These are phyloP conservation scores for Cutaneotrichosporon sp. DNA, from an alignment of 1,284 basidiomycete genomes.

Conservation along the genomic window DNA sequence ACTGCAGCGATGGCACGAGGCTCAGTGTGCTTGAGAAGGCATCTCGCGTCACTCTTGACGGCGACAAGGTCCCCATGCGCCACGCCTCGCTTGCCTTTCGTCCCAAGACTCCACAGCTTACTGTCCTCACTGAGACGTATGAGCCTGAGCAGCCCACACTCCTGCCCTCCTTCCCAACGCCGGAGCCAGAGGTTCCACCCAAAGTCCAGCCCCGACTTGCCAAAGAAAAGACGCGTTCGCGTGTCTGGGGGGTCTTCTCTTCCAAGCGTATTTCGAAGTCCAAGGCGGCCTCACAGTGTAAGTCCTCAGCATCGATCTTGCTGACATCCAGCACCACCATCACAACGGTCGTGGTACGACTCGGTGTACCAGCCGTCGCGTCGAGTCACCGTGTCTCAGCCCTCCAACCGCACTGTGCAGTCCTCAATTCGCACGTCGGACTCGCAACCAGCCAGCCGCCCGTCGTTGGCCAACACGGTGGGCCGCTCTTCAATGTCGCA, in stretches of 20 bases:
- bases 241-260: conserved; percentile 41
- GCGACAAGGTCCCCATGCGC: neutral
- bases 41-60: neutral
- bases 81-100: conserved; percentile 24
- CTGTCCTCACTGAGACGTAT: neutral
- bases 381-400: neutral
- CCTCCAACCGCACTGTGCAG: neutral
- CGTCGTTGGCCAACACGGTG: neutral
- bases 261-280: conserved; percentile 17
- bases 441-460: neutral
- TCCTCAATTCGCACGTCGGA: neutral
- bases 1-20: neutral
- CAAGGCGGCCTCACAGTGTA: neutral
- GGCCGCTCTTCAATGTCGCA: neutral
- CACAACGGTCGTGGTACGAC: neutral
- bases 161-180: neutral
- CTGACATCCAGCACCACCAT: neutral
- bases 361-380: neutral
- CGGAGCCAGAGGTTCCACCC: neutral
- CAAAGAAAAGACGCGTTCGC: conserved; percentile 42
- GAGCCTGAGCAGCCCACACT: neutral
- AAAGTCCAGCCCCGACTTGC: conserved; percentile 17
- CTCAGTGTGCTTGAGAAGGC: neutral
- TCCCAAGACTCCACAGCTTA: conserved; percentile 12
- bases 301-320: neutral